Percentiles rank a stretch among this genome's conserved stretches.
Conservation (phyloP, 164 flowering plant genomes). For the Vitis cinerea region DNA sequence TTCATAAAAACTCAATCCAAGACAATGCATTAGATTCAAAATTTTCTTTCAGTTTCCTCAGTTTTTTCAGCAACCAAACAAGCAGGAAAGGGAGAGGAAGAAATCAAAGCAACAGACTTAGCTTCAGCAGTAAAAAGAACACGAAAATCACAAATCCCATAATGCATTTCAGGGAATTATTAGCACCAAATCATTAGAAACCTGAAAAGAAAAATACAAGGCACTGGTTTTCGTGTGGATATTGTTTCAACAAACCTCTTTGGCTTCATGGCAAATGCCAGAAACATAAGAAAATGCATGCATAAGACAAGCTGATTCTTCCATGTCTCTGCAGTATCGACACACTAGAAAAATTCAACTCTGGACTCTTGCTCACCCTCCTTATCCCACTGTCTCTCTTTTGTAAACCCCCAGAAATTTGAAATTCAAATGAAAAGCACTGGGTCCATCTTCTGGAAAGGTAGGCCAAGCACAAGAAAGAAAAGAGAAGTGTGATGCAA, state of each 20-base stretch:
- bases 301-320: conserved; percentile 59
- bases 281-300: conserved; percentile 55
- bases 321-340: conserved; percentile 31
- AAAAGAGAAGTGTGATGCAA: conserved; percentile 3
- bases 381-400: not conserved
- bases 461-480: not conserved
- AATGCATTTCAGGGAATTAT: too few species aligned
- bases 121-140: not conserved
- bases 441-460: conserved; percentile 13
- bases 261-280: conserved; percentile 34
- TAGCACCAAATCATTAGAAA: too few species aligned
- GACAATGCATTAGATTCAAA: not conserved
- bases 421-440: conserved; percentile 22
- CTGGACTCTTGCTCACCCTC: not conserved
- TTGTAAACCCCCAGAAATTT: conserved; percentile 9
- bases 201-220: not conserved
- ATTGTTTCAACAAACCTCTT: conserved; percentile 36
- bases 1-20: too few species aligned
- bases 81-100: not conserved
- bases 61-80: not conserved
- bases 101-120: not conserved
- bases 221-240: not conserved
- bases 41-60: not conserved
- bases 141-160: too few species aligned
- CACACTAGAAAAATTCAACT: conserved; percentile 13